These are phyloP conservation scores for Exutisphaerella laricina DNA, from an alignment of 2,329 filamentous ascomycete species.

Conservation along the genomic window DNA sequence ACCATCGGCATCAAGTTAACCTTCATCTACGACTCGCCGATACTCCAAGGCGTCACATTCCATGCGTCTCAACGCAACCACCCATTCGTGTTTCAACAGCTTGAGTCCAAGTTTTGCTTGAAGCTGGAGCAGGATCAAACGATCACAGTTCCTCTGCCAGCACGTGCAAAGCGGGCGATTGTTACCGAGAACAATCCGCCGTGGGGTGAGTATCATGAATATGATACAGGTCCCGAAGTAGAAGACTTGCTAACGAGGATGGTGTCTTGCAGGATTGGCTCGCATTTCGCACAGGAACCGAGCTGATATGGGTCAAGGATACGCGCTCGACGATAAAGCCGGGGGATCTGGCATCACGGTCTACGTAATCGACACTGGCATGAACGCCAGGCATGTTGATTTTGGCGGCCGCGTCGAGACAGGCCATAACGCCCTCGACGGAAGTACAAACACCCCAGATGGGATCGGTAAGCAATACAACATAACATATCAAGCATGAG, in stretches of 20 bases:
- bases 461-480: constrained; percentile 44
- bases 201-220: not conserved
- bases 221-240: too few species aligned
- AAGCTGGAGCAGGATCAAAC: not conserved
- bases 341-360: constrained; percentile 29
- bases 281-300: constrained; percentile 35
- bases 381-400: constrained; percentile 20
- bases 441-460: constrained; percentile 28
- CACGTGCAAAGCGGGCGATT: not conserved
- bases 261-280: constrained; percentile 30
- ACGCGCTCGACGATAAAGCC: constrained; percentile 26
- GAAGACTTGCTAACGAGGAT: too few species aligned
- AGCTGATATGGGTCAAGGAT: not conserved
- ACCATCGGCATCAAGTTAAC: not conserved
- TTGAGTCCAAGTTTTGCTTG: not conserved
- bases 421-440: constrained; percentile 21
- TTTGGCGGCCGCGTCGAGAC: constrained; percentile 26
- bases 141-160: not conserved
- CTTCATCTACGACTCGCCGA: not conserved
- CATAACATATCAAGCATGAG: too few species aligned
- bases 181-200: not conserved
- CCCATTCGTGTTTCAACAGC: not conserved
- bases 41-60: not conserved
- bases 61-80: not conserved
- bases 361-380: constrained; percentile 26